Percentiles rank a stretch among this genome's conserved stretches.
These are phyloP conservation scores for Oryza punctata DNA, from an alignment of 176 grass and related monocot genomes.

Conservation along the genomic window DNA sequence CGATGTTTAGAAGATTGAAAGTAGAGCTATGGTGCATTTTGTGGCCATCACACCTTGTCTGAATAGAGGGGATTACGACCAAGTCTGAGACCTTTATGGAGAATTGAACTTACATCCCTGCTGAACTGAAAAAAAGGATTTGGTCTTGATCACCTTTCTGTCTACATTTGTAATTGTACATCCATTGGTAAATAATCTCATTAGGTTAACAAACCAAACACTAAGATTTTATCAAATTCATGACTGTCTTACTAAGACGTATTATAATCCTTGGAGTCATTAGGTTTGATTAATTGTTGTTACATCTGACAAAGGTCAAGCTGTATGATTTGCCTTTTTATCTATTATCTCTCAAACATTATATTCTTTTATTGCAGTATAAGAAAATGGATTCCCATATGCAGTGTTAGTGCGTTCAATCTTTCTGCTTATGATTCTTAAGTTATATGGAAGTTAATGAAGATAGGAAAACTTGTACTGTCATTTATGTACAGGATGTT, in stretches of 20 bases:
- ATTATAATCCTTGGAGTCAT: conserved; percentile 7
- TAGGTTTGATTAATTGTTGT: conserved; percentile 1
- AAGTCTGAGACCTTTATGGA: background rate
- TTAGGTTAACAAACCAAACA: background rate
- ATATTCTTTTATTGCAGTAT: background rate
- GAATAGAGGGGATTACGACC: background rate
- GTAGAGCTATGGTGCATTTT: background rate
- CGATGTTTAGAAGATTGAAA: background rate
- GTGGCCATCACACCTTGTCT: background rate
- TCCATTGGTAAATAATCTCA: conserved; percentile 15
- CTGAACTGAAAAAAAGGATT: background rate
- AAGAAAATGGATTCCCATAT: background rate
- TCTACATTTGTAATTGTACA: background rate
- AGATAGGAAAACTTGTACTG: conserved; percentile 16
- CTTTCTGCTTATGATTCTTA: background rate
- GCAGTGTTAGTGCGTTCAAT: background rate
- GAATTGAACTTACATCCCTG: background rate
- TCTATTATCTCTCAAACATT: background rate
- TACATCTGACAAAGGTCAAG: background rate
- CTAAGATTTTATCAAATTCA: background rate
- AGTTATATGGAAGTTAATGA: background rate
- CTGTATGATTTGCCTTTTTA: background rate
- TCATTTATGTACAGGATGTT: conserved; percentile 66
- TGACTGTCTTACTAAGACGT: background rate
- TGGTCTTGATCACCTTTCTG: background rate